These are phyloP conservation scores for Trichoderma gamsii DNA, from an alignment of 495 filamentous ascomycete species.

Conservation along the genomic window DNA sequence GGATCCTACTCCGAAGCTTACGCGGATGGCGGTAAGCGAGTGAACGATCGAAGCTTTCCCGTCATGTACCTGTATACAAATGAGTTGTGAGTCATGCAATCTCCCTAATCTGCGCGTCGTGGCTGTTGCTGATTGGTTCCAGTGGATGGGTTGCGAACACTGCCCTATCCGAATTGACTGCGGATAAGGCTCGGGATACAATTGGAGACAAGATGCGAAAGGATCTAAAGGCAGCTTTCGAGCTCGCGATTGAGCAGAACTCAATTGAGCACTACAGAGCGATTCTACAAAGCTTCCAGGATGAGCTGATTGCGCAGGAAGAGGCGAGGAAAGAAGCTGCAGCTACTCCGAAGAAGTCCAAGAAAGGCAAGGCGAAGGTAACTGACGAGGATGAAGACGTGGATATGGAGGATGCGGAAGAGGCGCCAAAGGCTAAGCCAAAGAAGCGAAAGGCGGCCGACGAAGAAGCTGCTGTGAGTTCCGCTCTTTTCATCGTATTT, in stretches of 20 bases:
- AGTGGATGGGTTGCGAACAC: slow-evolving; percentile 84
- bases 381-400: slow-evolving; percentile 49
- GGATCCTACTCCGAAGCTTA: slow-evolving; percentile 80
- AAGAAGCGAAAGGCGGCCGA: slow-evolving; percentile 64
- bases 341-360: slow-evolving; percentile 60
- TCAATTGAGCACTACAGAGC: slow-evolving; percentile 71
- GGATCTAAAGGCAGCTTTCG: slow-evolving; percentile 63
- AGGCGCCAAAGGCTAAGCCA: slow-evolving; percentile 44
- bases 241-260: slow-evolving; percentile 64
- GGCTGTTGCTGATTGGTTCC: slow-evolving; percentile 16
- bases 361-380: slow-evolving; percentile 43
- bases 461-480: slow-evolving; percentile 60
- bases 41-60: slow-evolving; percentile 75
- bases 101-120: background rate
- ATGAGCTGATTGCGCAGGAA: slow-evolving; percentile 52
- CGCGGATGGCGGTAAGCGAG: slow-evolving; percentile 74
- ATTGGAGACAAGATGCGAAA: slow-evolving; percentile 69
- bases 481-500: background rate
- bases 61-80: slow-evolving; percentile 92
- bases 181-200: slow-evolving; percentile 56
- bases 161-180: slow-evolving; percentile 65
- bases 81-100: slow-evolving; percentile 70
- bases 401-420: slow-evolving; percentile 74
- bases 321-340: slow-evolving; percentile 58
- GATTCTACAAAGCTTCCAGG: slow-evolving; percentile 56